Conservation (phyloP, 164 flowering plant genomes). For the Kingdonia uniflora region DNA sequence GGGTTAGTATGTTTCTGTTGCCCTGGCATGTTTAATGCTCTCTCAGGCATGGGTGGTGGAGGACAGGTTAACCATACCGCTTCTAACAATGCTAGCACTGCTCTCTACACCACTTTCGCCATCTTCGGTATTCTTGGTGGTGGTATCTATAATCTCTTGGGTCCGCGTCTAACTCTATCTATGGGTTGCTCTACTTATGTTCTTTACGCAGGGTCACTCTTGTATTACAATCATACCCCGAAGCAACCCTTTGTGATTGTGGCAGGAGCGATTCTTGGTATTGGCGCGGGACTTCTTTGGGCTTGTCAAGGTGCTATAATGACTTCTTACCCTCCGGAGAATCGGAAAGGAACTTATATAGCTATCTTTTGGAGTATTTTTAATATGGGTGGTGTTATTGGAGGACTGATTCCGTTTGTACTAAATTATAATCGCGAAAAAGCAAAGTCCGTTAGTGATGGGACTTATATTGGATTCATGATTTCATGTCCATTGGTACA, state of each 20-base stretch:
- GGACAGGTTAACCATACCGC: conserved; percentile 82
- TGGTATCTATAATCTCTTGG: conserved; percentile 72
- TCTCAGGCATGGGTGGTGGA: conserved; percentile 95
- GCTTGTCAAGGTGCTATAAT: conserved; percentile 88
- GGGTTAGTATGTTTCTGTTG: conserved; percentile 94
- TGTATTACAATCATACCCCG: conserved; percentile 65
- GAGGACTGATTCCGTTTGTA: conserved; percentile 76
- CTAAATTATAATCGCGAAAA: conserved; percentile 46
- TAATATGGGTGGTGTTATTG: conserved; percentile 92
- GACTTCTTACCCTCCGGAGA: conserved; percentile 75
- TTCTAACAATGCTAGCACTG: conserved; percentile 88
- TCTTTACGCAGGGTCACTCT: conserved; percentile 75
- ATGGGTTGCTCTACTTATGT: conserved; percentile 67
- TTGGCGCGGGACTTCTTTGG: conserved; percentile 93
- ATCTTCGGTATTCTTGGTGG: conserved; percentile 77
- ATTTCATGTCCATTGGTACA: conserved; percentile 64
- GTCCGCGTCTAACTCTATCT: conserved; percentile 61
- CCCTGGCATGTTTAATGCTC: conserved; percentile 95
- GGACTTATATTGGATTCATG: conserved; percentile 84
- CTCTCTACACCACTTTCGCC: conserved; percentile 83
- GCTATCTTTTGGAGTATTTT: conserved; percentile 83
- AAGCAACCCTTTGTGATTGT: conserved; percentile 53
- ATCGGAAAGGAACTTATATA: conserved; percentile 66
- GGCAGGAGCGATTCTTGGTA: conserved; percentile 77
- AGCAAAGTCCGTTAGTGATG: conserved; percentile 69